phyloP scores from a whole-genome alignment of 805 yeast genomes.

The Starmera dryadoides region DNA sequence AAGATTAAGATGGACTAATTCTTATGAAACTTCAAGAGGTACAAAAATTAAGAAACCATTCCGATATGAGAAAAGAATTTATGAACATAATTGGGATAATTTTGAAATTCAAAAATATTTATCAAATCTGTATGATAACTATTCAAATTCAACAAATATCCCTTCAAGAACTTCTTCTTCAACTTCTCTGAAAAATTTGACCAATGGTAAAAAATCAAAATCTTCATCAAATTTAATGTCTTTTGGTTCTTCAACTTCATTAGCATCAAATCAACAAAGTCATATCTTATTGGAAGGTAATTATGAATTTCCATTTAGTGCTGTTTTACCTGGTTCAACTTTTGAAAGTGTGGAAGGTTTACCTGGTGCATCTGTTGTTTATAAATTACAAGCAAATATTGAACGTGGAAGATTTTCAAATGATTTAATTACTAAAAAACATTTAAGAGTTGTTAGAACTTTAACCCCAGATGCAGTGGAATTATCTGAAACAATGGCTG shows the following conservation, averaged over 20 bases:
- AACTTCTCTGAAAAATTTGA: slow-evolving; percentile 8
- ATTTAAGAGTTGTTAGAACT: slow-evolving; percentile 77
- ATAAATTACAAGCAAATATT: slow-evolving; percentile 68
- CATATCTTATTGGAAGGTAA: slow-evolving; percentile 62
- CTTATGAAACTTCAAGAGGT: slow-evolving; percentile 38
- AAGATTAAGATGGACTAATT: slow-evolving; percentile 58
- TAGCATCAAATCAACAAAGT: slow-evolving; percentile 13
- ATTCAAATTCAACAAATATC: slow-evolving; percentile 8
- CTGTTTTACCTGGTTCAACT: slow-evolving; percentile 75
- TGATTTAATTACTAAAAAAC: slow-evolving; percentile 59
- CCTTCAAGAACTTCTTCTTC: slow-evolving; percentile 9
- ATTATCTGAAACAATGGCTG: slow-evolving; percentile 83
- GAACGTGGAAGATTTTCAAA: slow-evolving; percentile 77
- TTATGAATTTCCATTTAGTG: slow-evolving; percentile 85
- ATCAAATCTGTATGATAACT: slow-evolving; percentile 20
- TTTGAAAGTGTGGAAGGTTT: slow-evolving; percentile 89
- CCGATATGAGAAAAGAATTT: slow-evolving; percentile 54
- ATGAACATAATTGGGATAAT: slow-evolving; percentile 75
- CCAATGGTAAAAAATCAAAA: slow-evolving; percentile 20
- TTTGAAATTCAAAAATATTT: slow-evolving; percentile 42
- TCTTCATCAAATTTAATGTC: slow-evolving; percentile 27
- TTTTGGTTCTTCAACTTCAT: slow-evolving; percentile 20
- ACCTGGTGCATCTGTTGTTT: slow-evolving; percentile 68
- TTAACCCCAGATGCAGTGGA: slow-evolving; percentile 83
- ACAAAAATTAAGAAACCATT: slow-evolving; percentile 35